These are phyloP conservation scores for Pseudogymnoascus pannorum DNA, from an alignment of 2,329 filamentous ascomycete species.

Conservation along the genomic window DNA sequence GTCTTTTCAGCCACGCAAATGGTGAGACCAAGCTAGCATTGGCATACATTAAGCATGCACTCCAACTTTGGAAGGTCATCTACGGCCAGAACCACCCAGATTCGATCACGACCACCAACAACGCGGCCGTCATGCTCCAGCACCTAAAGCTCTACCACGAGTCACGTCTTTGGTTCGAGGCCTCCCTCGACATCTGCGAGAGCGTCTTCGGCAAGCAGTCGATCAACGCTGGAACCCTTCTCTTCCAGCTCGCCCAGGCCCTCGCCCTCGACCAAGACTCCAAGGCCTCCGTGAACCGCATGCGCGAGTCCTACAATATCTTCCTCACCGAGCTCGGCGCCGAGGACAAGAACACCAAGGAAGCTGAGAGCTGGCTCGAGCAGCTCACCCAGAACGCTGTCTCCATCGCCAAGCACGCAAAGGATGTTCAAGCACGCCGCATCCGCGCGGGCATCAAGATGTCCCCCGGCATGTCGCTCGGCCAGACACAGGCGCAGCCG, in stretches of 20 bases:
- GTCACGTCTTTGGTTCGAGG: conserved; percentile 94
- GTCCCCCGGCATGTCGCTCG: conserved; percentile 49
- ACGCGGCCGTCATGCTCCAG: conserved; percentile 97
- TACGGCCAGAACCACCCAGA: conserved; percentile 92
- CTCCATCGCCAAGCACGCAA: conserved; percentile 85
- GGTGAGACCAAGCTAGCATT: conserved; percentile 87
- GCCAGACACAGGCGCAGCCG: conserved; percentile 52
- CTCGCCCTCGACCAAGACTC: conserved; percentile 92
- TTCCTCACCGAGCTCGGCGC: conserved; percentile 82
- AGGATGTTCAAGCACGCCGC: conserved; percentile 71
- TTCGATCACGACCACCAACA: conserved; percentile 97
- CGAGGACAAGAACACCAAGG: conserved; percentile 95
- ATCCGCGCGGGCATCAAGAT: conserved; percentile 65
- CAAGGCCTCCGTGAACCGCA: conserved; percentile 82
- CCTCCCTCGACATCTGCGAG: conserved; percentile 82
- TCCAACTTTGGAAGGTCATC: conserved; percentile 94
- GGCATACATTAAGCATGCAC: conserved; percentile 81
- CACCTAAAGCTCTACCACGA: conserved; percentile 90
- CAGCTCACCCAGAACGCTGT: conserved; percentile 95
- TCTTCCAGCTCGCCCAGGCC: conserved; percentile 95
- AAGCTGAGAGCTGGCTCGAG: conserved; percentile 93
- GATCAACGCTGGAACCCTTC: conserved; percentile 85
- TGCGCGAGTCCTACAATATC: conserved; percentile 95
- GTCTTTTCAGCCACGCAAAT: conserved; percentile 84
- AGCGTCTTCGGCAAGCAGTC: conserved; percentile 82